Conservation (phyloP, 176 grass and related monocot species). For the Oryza glaberrima region DNA sequence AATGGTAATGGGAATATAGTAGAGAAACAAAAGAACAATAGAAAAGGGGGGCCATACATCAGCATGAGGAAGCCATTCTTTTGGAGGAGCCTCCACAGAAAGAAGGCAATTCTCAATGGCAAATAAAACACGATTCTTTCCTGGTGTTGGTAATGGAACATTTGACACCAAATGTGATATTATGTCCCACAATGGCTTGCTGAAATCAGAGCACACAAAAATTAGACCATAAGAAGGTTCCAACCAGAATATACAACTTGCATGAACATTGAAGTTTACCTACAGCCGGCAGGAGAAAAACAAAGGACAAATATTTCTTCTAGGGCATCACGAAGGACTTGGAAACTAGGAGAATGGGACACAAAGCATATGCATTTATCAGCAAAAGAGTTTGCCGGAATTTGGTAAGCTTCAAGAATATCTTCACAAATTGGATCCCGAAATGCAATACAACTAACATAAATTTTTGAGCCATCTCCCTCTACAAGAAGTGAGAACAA, state of each 20-base stretch:
- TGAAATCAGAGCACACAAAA: slow-evolving; percentile 55
- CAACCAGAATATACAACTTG: slow-evolving; percentile 12
- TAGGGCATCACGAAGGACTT: slow-evolving; percentile 82
- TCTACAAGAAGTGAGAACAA: slow-evolving; percentile 66
- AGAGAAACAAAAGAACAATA: slow-evolving; percentile 26
- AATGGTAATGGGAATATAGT: slow-evolving; percentile 27
- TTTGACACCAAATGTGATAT: slow-evolving; percentile 92
- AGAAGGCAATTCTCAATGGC: slow-evolving; percentile 93
- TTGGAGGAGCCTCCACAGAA: slow-evolving; percentile 77
- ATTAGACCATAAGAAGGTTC: slow-evolving; percentile 18
- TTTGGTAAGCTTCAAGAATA: slow-evolving; percentile 84
- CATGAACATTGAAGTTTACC: slow-evolving; percentile 57
- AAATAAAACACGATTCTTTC: slow-evolving; percentile 95
- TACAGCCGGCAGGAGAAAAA: slow-evolving; percentile 89
- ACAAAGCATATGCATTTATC: slow-evolving; percentile 99
- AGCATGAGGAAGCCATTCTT: slow-evolving; percentile 93
- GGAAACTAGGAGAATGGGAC: slow-evolving; percentile 94
- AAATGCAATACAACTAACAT: slow-evolving; percentile 97
- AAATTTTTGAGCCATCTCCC: slow-evolving; percentile 99
- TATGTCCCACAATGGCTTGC: slow-evolving; percentile 90
- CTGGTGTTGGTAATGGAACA: slow-evolving; percentile 94
- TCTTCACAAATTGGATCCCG: slow-evolving; percentile 93
- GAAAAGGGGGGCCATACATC: slow-evolving; percentile 60
- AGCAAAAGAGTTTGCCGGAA: slow-evolving; percentile 83
- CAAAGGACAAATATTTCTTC: slow-evolving; percentile 97